These are phyloP conservation scores for Penicillium egyptiacum DNA, from an alignment of 495 filamentous ascomycete species.

Conservation along the genomic window DNA sequence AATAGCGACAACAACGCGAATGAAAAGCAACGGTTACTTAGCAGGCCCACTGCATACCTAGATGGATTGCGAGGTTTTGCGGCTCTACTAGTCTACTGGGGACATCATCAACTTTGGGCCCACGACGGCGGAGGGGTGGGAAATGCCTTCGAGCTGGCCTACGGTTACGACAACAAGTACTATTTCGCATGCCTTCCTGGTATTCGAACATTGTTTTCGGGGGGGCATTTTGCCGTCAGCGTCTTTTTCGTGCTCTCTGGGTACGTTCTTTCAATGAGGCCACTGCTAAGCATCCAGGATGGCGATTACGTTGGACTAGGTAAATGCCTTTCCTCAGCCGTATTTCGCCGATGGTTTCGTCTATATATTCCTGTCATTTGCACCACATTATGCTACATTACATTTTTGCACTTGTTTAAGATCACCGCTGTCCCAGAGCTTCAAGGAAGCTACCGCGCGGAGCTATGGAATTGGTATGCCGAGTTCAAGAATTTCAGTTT, in stretches of 20 bases:
- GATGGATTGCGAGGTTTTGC: constrained; percentile 55
- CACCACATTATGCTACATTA: constrained; percentile 51
- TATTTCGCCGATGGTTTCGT: constrained; percentile 49
- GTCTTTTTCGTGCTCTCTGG: constrained; percentile 62
- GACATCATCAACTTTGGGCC: constrained; percentile 39
- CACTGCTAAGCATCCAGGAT: constrained; percentile 48
- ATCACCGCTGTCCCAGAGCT: constrained; percentile 38
- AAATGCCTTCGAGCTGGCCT: constrained; percentile 31
- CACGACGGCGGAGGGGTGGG: constrained; percentile 27
- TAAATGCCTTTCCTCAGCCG: constrained; percentile 40
- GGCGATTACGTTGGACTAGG: constrained; percentile 36
- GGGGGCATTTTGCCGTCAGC: constrained; percentile 53
- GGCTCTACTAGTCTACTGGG: constrained; percentile 51
- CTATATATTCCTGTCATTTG: constrained; percentile 46
- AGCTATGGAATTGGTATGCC: constrained; percentile 55
- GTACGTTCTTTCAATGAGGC: constrained; percentile 54
- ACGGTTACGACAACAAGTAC: constrained; percentile 29
- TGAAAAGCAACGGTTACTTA: constrained; percentile 13
- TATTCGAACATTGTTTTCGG: constrained; percentile 42
- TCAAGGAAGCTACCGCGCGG: constrained; percentile 39
- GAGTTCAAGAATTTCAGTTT: constrained; percentile 63
- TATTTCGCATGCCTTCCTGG: constrained; percentile 43
- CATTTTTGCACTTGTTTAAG: constrained; percentile 50
- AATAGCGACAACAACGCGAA: constrained; percentile 7
- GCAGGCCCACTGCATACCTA: constrained; percentile 48